Percentiles rank a stretch among this genome's conserved stretches.
phyloP scores from a whole-genome alignment of 1,139 yeast genomes.

The Blastobotrys proliferans region DNA sequence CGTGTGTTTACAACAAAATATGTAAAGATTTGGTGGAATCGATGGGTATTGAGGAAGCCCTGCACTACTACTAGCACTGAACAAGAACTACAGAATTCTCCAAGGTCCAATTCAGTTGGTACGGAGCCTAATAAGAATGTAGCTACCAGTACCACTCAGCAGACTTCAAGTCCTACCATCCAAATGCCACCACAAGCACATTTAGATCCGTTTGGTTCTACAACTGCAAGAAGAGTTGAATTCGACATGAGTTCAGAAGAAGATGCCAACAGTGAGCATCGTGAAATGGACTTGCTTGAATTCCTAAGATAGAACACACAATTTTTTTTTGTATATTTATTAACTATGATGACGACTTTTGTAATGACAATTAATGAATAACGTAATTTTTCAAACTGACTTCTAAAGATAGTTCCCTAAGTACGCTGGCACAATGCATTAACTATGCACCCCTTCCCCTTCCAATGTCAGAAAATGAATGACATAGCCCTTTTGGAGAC shows the following conservation, averaged over 20 bases:
- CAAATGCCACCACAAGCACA: neutral
- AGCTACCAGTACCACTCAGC: neutral
- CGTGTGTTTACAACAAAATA: constrained; percentile 27
- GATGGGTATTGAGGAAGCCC: no score
- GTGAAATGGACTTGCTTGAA: no score
- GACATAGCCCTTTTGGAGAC: constrained; percentile 42
- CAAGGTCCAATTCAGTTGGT: neutral
- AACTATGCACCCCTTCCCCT: neutral
- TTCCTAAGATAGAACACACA: no score
- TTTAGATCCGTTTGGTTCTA: constrained; percentile 11
- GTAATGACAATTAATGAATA: neutral
- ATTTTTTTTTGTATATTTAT: neutral
- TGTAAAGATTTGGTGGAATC: constrained; percentile 2
- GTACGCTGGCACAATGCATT: no score
- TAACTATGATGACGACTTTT: neutral
- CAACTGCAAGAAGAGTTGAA: constrained; percentile 13
- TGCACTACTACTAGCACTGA: neutral
- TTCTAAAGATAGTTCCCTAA: no score
- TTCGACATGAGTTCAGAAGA: constrained; percentile 6
- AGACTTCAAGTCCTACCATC: neutral
- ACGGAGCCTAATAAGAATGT: neutral
- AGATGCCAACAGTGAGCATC: constrained; percentile 8
- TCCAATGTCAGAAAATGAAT: constrained; percentile 34
- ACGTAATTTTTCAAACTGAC: neutral
- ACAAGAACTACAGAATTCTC: neutral